Evolutionary conservation across 768 basidiomycete species (phyloP).

Genomic region (Hypsizygus marmoreus): DNA sequence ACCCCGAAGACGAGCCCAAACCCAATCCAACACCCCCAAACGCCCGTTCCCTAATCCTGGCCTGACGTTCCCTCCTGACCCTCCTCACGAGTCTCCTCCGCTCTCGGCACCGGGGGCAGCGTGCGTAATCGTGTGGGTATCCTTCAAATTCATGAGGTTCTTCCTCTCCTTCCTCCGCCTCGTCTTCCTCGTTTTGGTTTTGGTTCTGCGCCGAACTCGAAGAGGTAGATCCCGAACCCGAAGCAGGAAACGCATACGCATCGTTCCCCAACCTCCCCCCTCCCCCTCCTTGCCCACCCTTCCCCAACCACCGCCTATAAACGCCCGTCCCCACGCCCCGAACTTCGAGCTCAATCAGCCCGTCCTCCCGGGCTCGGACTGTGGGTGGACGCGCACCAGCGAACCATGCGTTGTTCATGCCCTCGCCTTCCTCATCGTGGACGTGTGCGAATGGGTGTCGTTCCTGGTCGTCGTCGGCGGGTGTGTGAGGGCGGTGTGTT

Average conservation of each 20-base stretch:
- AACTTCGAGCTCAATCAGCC: too few species aligned
- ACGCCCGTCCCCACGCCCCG: too few species aligned
- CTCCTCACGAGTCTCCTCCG: neutral
- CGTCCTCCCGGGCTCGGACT: too few species aligned
- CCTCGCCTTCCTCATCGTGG: conserved; percentile 1
- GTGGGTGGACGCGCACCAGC: too few species aligned
- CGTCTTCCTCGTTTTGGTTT: too few species aligned
- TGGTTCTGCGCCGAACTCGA: too few species aligned
- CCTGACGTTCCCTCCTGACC: neutral
- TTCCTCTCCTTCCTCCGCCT: neutral
- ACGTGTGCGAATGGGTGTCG: conserved; percentile 2
- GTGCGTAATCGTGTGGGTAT: conserved; percentile 3
- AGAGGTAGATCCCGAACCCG: too few species aligned
- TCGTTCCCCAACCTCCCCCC: conserved; percentile 2
- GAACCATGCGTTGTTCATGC: conserved; percentile 17
- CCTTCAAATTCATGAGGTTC: neutral
- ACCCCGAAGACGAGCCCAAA: neutral
- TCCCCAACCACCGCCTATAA: neutral
- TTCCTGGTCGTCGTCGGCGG: neutral
- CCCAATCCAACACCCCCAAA: neutral
- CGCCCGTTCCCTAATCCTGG: too few species aligned
- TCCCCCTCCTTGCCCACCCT: neutral
- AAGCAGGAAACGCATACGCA: neutral
- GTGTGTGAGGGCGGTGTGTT: neutral
- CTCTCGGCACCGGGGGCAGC: conserved; percentile 1